Conservation (phyloP, 345 rosid genomes). For the Gossypium bickii region DNA sequence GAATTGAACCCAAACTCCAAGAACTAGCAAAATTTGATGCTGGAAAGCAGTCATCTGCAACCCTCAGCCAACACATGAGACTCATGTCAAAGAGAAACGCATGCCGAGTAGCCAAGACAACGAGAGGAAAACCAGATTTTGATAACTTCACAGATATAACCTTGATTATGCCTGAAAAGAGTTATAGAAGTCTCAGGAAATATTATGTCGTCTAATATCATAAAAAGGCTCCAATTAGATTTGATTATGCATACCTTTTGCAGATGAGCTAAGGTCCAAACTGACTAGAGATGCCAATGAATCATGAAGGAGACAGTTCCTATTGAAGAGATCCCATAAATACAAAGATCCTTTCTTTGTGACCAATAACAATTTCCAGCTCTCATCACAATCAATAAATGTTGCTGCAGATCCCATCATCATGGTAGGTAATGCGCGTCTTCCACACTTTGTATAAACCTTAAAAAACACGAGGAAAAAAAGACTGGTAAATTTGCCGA, state of each 20-base stretch:
- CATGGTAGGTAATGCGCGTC: conserved; percentile 95
- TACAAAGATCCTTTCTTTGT: conserved; percentile 81
- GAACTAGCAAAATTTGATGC: conserved; percentile 94
- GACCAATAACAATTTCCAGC: conserved; percentile 85
- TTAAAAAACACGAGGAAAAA: conserved; percentile 27
- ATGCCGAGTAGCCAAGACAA: conserved; percentile 91
- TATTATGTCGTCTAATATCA: conserved; percentile 4
- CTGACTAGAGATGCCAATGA: conserved; percentile 73
- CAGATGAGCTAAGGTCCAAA: conserved; percentile 45
- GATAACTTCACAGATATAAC: conserved; percentile 91
- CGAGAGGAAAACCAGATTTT: conserved; percentile 90
- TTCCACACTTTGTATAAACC: conserved; percentile 93
- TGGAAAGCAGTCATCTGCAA: conserved; percentile 98
- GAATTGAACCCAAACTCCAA: conserved; percentile 81
- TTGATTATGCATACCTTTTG: conserved; percentile 40
- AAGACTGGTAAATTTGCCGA: background rate
- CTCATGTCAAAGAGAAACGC: conserved; percentile 85
- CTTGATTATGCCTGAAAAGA: conserved; percentile 66
- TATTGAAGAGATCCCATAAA: conserved; percentile 82
- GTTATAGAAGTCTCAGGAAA: conserved; percentile 12
- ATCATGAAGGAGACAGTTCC: conserved; percentile 70
- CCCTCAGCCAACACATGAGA: conserved; percentile 97
- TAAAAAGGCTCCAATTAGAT: background rate
- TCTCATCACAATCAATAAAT: conserved; percentile 85
- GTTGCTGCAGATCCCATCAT: conserved; percentile 94